Evolutionary conservation across 2,329 filamentous ascomycete genomes (phyloP).

Genomic region (Balansia obtecta): DNA sequence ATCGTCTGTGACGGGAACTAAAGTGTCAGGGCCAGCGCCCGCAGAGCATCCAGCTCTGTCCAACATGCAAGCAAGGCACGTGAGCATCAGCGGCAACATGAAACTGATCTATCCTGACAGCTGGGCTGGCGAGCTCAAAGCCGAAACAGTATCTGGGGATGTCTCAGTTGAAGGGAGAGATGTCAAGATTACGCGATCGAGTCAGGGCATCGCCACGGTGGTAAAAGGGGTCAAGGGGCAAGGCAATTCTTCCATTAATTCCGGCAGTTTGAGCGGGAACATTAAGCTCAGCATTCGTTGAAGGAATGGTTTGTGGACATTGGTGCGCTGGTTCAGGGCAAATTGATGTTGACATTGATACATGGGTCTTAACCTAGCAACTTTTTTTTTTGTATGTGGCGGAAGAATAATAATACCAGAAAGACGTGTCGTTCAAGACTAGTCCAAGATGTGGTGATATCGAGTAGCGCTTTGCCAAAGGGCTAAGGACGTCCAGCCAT

Average conservation of each 20-base stretch:
- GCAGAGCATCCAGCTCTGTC: constrained; percentile 16
- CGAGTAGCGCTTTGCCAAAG: too few relatives aligned
- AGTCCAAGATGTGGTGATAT: too few relatives aligned
- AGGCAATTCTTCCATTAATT: constrained; percentile 19
- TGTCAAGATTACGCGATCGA: constrained; percentile 23
- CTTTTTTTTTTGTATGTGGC: too few relatives aligned
- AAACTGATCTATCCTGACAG: constrained; percentile 31
- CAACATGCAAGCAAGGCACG: constrained; percentile 28
- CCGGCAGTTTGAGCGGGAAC: too few relatives aligned
- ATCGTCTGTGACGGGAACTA: not conserved
- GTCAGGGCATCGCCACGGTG: constrained; percentile 19
- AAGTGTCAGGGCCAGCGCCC: constrained; percentile 6
- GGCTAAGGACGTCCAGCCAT: too few relatives aligned
- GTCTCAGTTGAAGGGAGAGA: constrained; percentile 29
- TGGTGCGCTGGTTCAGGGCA: too few relatives aligned
- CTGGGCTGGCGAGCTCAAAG: constrained; percentile 35
- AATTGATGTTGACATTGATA: too few relatives aligned
- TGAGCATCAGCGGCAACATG: constrained; percentile 31
- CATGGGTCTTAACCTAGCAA: too few relatives aligned
- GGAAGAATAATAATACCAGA: too few relatives aligned
- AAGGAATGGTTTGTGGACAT: too few relatives aligned
- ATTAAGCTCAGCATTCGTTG: too few relatives aligned
- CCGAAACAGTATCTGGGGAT: constrained; percentile 27
- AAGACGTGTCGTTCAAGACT: too few relatives aligned
- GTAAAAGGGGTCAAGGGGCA: constrained; percentile 30